phyloP scores from a whole-genome alignment of 345 rosid genomes.

The Arabis hirsuta region DNA sequence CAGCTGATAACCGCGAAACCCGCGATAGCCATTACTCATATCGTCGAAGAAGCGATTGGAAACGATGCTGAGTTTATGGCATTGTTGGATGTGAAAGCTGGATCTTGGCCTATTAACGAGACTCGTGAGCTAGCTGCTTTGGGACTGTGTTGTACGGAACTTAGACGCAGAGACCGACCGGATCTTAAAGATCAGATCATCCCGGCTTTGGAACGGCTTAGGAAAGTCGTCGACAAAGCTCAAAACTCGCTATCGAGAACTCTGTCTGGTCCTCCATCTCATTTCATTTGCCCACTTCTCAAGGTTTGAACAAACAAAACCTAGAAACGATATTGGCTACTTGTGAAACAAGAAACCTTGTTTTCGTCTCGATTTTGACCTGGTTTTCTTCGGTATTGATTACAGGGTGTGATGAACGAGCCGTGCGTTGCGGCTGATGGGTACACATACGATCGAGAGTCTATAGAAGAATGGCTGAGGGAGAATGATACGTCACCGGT shows the following conservation, averaged over 20 bases:
- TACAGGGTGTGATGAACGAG: constrained; percentile 81
- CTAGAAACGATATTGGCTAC: background rate
- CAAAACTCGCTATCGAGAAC: constrained; percentile 38
- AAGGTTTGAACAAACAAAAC: constrained; percentile 50
- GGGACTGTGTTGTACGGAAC: constrained; percentile 78
- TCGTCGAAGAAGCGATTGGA: constrained; percentile 68
- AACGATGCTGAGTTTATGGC: constrained; percentile 48
- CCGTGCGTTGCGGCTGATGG: constrained; percentile 96
- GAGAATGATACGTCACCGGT: constrained; percentile 65
- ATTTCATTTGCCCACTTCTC: constrained; percentile 80
- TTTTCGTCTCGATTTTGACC: background rate
- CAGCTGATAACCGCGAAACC: constrained; percentile 84
- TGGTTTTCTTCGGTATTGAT: background rate
- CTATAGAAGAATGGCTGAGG: constrained; percentile 75
- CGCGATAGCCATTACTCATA: constrained; percentile 67
- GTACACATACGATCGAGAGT: constrained; percentile 68
- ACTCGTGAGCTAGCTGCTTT: constrained; percentile 65
- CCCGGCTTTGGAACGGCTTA: constrained; percentile 70
- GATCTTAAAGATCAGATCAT: constrained; percentile 68
- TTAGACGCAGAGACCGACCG: constrained; percentile 81
- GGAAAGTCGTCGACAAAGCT: constrained; percentile 52
- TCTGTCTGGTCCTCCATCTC: constrained; percentile 55
- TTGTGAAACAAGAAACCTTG: background rate
- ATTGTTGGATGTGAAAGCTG: constrained; percentile 70
- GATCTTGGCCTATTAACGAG: constrained; percentile 79